Conservation (phyloP, 1,284 basidiomycete genomes). For the Xanthoconium separans region DNA sequence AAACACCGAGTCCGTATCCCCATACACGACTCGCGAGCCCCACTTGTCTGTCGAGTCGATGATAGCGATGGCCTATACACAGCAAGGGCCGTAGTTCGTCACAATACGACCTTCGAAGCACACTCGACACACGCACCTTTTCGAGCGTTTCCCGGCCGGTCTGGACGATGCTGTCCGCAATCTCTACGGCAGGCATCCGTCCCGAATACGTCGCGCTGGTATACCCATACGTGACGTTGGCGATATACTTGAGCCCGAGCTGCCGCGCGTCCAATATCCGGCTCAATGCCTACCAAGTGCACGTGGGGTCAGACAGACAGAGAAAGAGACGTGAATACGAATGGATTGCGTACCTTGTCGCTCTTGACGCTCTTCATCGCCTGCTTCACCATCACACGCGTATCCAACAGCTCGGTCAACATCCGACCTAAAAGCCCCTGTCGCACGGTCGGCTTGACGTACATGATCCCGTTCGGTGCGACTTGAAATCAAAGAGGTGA, state of each 20-base stretch:
- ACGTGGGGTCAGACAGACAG: background rate
- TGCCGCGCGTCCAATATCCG: conserved; percentile 86
- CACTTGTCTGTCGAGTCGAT: conserved; percentile 82
- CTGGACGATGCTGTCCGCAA: conserved; percentile 97
- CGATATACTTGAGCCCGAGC: conserved; percentile 82
- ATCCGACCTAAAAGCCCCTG: background rate
- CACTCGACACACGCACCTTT: conserved; percentile 54
- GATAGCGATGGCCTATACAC: conserved; percentile 72
- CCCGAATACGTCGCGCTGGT: conserved; percentile 93
- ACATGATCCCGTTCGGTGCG: conserved; percentile 93
- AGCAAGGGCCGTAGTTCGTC: background rate
- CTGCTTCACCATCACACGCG: background rate
- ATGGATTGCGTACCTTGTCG: background rate
- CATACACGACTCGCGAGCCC: conserved; percentile 93
- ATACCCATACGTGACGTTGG: conserved; percentile 95
- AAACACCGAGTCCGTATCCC: conserved; percentile 98
- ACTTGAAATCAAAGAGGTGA: conserved; percentile 40
- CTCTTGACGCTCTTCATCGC: background rate
- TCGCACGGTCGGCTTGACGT: conserved; percentile 68
- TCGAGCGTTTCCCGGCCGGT: conserved; percentile 94
- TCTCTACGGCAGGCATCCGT: conserved; percentile 97
- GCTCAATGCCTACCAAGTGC: conserved; percentile 55
- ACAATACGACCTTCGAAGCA: background rate
- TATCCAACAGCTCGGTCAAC: background rate
- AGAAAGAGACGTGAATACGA: background rate